These are phyloP conservation scores for Neoarthrinium moseri DNA, from an alignment of 2,329 filamentous ascomycete genomes.

Conservation along the genomic window DNA sequence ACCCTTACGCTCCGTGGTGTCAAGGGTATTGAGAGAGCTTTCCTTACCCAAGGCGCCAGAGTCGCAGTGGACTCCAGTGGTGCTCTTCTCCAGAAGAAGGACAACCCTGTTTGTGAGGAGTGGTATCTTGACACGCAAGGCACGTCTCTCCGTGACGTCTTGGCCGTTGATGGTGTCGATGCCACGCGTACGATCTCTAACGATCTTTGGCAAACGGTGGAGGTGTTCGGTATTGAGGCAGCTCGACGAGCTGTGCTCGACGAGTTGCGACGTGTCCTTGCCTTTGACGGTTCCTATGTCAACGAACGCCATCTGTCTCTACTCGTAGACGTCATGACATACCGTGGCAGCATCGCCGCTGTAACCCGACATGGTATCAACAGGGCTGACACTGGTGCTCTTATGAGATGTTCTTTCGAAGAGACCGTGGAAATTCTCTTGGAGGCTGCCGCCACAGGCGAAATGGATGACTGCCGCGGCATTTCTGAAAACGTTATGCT, in stretches of 20 bases:
- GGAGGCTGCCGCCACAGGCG: conserved; percentile 90
- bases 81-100: conserved; percentile 70
- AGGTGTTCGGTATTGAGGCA: conserved; percentile 95
- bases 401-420: conserved; percentile 99
- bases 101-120: conserved; percentile 75
- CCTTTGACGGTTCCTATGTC: conserved; percentile 98
- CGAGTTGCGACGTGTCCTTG: conserved; percentile 88
- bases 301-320: conserved; percentile 97
- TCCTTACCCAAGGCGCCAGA: conserved; percentile 79
- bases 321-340: conserved; percentile 96
- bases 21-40: conserved; percentile 82
- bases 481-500: conserved; percentile 99
- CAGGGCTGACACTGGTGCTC: conserved; percentile 91
- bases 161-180: conserved; percentile 87
- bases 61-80: conserved; percentile 70
- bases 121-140: conserved; percentile 97
- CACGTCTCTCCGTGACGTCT: conserved; percentile 79
- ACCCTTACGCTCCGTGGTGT: conserved; percentile 90
- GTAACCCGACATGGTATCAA: conserved; percentile 99
- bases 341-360: conserved; percentile 88
- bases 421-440: conserved; percentile 98
- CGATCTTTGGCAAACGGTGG: conserved; percentile 90
- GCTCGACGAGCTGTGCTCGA: conserved; percentile 82
- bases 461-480: conserved; percentile 95
- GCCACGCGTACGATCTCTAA: conserved; percentile 86